Percentiles rank a stretch among this genome's conserved stretches.
Evolutionary conservation across 805 yeast species (phyloP).

Genomic region (Maudiozyma saulgeensis): DNA sequence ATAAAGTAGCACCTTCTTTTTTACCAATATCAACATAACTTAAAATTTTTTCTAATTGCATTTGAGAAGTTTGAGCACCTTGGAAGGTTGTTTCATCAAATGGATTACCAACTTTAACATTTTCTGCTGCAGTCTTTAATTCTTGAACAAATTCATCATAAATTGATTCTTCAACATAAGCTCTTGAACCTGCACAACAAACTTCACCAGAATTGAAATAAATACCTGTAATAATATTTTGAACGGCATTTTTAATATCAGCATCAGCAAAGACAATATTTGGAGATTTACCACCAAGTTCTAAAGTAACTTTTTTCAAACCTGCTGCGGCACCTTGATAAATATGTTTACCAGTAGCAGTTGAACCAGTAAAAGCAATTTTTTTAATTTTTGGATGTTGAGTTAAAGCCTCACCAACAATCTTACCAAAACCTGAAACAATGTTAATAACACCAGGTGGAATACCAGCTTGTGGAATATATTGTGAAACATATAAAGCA

Average conservation of each 20-base stretch:
- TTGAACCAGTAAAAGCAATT: slow-evolving; percentile 84
- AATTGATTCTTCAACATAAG: slow-evolving; percentile 66
- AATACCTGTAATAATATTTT: slow-evolving; percentile 63
- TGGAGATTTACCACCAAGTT: slow-evolving; percentile 87
- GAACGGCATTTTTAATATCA: slow-evolving; percentile 54
- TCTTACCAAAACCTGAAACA: slow-evolving; percentile 70
- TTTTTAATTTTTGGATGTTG: slow-evolving; percentile 63
- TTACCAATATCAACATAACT: slow-evolving; percentile 56
- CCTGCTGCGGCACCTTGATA: slow-evolving; percentile 63
- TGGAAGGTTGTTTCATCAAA: slow-evolving; percentile 60
- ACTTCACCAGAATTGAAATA: slow-evolving; percentile 88
- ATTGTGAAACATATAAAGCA: slow-evolving; percentile 57
- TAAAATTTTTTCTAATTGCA: slow-evolving; percentile 57
- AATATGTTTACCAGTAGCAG: slow-evolving; percentile 68
- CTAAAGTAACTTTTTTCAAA: slow-evolving; percentile 73
- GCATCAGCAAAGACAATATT: slow-evolving; percentile 76
- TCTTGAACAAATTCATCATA: slow-evolving; percentile 57
- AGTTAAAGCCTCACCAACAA: slow-evolving; percentile 63
- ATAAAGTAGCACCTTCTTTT: slow-evolving; percentile 56
- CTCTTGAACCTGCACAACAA: slow-evolving; percentile 87
- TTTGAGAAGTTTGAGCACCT: slow-evolving; percentile 67
- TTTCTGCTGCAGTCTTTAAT: slow-evolving; percentile 41
- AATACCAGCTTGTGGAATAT: slow-evolving; percentile 65
- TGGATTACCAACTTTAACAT: slow-evolving; percentile 66
- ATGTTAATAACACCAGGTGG: slow-evolving; percentile 78